Evolutionary conservation across 805 yeast genomes (phyloP).

Genomic region (Saccharomycopsis lassenensis): DNA sequence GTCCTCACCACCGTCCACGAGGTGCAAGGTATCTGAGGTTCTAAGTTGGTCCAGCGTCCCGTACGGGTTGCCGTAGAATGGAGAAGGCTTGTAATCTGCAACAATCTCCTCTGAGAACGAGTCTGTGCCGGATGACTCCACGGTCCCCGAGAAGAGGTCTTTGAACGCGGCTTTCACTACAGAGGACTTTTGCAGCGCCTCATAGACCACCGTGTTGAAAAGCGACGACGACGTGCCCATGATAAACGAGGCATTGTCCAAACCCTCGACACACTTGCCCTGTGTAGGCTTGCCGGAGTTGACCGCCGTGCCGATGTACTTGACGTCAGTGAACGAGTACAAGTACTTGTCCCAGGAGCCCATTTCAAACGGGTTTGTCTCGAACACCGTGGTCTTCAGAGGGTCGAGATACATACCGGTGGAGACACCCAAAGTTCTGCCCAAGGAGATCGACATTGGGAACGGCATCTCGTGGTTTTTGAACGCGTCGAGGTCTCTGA

Average conservation of each 20-base stretch:
- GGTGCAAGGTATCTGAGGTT: slow-evolving; percentile 32
- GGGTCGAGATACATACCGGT: slow-evolving; percentile 39
- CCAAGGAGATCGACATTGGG: slow-evolving; percentile 57
- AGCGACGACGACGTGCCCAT: slow-evolving; percentile 83
- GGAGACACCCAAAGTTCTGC: slow-evolving; percentile 51
- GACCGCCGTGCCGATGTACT: slow-evolving; percentile 60
- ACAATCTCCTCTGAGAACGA: too few species aligned
- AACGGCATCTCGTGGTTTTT: slow-evolving; percentile 55
- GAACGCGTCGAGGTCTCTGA: slow-evolving; percentile 52
- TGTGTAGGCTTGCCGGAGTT: slow-evolving; percentile 44
- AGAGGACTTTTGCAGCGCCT: slow-evolving; percentile 43
- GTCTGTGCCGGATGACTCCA: too few species aligned
- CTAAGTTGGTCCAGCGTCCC: slow-evolving; percentile 30
- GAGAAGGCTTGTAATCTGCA: slow-evolving; percentile 36
- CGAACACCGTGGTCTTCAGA: slow-evolving; percentile 35
- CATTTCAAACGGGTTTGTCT: slow-evolving; percentile 55
- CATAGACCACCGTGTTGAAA: slow-evolving; percentile 51
- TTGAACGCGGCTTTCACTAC: slow-evolving; percentile 31
- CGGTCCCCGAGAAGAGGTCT: not conserved
- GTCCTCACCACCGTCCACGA: slow-evolving; percentile 69
- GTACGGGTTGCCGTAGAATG: slow-evolving; percentile 39
- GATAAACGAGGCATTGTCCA: slow-evolving; percentile 72
- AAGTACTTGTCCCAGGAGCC: slow-evolving; percentile 85
- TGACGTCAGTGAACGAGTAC: slow-evolving; percentile 50
- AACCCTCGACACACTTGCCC: slow-evolving; percentile 49